These are phyloP conservation scores for Stachybotrys elegans DNA, from an alignment of 2,329 filamentous ascomycete genomes.

Conservation along the genomic window DNA sequence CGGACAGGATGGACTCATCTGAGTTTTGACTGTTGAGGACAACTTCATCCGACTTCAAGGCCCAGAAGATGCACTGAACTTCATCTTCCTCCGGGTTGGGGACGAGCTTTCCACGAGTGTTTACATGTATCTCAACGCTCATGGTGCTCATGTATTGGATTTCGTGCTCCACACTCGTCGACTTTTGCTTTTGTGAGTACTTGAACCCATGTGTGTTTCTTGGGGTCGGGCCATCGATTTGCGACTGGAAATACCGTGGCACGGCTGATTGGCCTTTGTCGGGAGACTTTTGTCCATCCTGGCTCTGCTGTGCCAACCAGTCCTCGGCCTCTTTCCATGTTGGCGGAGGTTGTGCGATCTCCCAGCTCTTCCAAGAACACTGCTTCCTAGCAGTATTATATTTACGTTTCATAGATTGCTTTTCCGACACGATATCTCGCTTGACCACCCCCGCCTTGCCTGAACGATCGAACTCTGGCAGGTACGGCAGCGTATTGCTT, in stretches of 20 bases:
- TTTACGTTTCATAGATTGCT: too few species aligned
- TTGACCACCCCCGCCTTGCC: too few species aligned
- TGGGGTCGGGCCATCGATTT: slow-evolving; percentile 86
- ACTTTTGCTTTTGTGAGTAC: slow-evolving; percentile 71
- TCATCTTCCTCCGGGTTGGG: slow-evolving; percentile 91
- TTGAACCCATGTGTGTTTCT: slow-evolving; percentile 78
- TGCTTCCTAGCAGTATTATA: slow-evolving; percentile 41
- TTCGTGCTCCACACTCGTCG: slow-evolving; percentile 75
- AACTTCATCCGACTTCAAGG: slow-evolving; percentile 70
- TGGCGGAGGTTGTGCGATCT: slow-evolving; percentile 68
- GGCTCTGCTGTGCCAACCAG: slow-evolving; percentile 50
- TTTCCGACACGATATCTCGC: too few species aligned
- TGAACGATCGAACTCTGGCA: slow-evolving; percentile 70
- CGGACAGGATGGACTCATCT: slow-evolving; percentile 50
- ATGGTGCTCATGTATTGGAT: slow-evolving; percentile 94
- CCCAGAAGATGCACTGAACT: slow-evolving; percentile 87
- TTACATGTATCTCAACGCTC: slow-evolving; percentile 90
- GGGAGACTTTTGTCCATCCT: slow-evolving; percentile 8
- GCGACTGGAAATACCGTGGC: slow-evolving; percentile 54
- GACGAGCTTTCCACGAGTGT: slow-evolving; percentile 72
- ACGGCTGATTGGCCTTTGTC: slow-evolving; percentile 15
- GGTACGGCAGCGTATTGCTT: slow-evolving; percentile 70
- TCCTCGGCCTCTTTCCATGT: slow-evolving; percentile 60
- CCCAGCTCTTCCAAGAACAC: slow-evolving; percentile 65
- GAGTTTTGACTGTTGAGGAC: slow-evolving; percentile 41